These are phyloP conservation scores for Globisporangium nagaii DNA, from an alignment of 352 stramenopile species.

Conservation along the genomic window DNA sequence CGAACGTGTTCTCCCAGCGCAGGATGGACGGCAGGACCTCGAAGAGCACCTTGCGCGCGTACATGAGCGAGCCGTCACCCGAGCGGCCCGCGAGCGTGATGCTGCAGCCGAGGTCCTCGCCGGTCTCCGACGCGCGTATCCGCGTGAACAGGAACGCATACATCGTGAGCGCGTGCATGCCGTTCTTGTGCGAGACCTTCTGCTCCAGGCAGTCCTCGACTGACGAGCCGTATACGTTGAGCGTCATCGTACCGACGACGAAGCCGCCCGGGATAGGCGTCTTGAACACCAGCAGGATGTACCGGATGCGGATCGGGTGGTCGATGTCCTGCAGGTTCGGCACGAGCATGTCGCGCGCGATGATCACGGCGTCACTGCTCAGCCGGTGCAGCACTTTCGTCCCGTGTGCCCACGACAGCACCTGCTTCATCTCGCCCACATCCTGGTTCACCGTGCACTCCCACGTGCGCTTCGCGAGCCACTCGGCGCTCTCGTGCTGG, in stretches of 20 bases:
- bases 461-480: conserved; percentile 32
- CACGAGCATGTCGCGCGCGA: conserved; percentile 22
- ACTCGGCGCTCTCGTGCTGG: conserved; percentile 15
- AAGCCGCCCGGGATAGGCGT: conserved; percentile 12
- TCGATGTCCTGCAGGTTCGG: conserved; percentile 21
- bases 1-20: conserved; percentile 33
- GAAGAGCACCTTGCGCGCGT: conserved; percentile 29
- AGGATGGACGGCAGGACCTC: conserved; percentile 33
- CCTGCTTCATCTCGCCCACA: conserved; percentile 13
- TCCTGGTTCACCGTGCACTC: conserved; percentile 20
- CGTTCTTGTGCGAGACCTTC: conserved; percentile 10
- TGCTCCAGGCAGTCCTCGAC: conserved; percentile 20
- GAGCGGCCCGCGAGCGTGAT: conserved; percentile 25
- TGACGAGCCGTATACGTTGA: conserved; percentile 15
- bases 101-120: conserved; percentile 12
- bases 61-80: conserved; percentile 21
- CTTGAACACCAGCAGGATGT: conserved; percentile 22
- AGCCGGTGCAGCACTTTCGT: conserved; percentile 34
- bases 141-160: conserved; percentile 30
- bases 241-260: conserved; percentile 24
- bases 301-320: conserved; percentile 26
- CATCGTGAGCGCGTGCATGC: conserved; percentile 25
- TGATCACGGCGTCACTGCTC: conserved; percentile 16
- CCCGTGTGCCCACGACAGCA: conserved; percentile 26
- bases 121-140: conserved; percentile 6